Percentiles rank a stretch among this genome's conserved stretches.
phyloP scores from a whole-genome alignment of 139 green algal species.

The Medakamo hakoo region DNA sequence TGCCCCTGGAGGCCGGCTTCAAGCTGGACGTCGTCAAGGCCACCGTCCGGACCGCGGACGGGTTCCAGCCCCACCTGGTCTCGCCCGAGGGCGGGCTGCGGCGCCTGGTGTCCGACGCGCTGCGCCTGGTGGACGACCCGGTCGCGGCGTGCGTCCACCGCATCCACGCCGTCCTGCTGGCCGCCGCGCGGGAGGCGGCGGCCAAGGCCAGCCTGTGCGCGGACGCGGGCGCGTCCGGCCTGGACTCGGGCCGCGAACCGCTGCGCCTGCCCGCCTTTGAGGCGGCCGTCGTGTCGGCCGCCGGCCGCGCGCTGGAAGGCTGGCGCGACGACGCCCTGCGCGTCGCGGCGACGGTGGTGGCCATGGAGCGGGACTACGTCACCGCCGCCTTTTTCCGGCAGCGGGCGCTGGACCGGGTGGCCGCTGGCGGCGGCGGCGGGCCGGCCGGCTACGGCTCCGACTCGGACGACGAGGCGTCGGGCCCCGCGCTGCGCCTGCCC shows the following conservation, averaged over 20 bases:
- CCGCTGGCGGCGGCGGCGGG: conserved; percentile 2
- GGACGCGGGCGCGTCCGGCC: too few relatives aligned
- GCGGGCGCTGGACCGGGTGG: conserved; percentile 13
- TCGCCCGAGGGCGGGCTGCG: conserved; percentile 68
- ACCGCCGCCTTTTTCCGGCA: conserved; percentile 74
- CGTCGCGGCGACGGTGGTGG: conserved; percentile 61
- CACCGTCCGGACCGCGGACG: conserved; percentile 45
- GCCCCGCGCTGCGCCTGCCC: neutral
- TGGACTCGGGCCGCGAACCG: conserved; percentile 18
- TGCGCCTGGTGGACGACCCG: conserved; percentile 32
- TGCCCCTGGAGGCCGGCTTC: conserved; percentile 69
- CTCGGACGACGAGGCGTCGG: conserved; percentile 6
- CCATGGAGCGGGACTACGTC: conserved; percentile 80
- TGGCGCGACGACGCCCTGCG: conserved; percentile 44
- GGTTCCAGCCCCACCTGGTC: conserved; percentile 72
- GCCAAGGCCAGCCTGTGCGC: neutral
- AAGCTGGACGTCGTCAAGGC: conserved; percentile 55
- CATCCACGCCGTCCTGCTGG: conserved; percentile 23
- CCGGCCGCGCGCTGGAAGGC: conserved; percentile 48
- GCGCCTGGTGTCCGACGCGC: conserved; percentile 40
- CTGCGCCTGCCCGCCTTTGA: conserved; percentile 66
- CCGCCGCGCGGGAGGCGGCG: conserved; percentile 14
- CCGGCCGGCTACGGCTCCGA: conserved; percentile 6
- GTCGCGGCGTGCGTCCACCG: conserved; percentile 45
- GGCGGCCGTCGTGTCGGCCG: conserved; percentile 51